These are phyloP conservation scores for Aspergillus panamensis DNA, from an alignment of 495 filamentous ascomycete genomes.

Conservation along the genomic window DNA sequence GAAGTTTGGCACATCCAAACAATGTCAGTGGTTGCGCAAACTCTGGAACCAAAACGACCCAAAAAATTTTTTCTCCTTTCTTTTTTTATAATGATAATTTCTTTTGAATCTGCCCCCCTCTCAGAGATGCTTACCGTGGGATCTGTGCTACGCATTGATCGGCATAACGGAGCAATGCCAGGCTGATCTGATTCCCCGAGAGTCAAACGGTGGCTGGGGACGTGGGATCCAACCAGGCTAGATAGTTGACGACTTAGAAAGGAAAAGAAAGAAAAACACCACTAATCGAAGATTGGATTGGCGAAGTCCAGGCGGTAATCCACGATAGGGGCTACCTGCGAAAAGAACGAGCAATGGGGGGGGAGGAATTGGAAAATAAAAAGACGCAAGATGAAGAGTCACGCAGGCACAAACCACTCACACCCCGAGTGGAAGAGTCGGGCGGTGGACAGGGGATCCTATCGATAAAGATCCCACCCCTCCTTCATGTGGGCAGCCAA, in stretches of 20 bases:
- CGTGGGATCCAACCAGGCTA: slow-evolving; percentile 12
- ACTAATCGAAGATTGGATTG: slow-evolving; percentile 10
- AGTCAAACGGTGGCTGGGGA: slow-evolving; percentile 26
- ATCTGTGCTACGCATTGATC: slow-evolving; percentile 21
- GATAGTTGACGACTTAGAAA: not conserved
- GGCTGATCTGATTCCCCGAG: slow-evolving; percentile 14
- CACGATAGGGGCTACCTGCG: slow-evolving; percentile 1
- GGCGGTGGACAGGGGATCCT: slow-evolving; percentile 19
- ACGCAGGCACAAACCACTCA: slow-evolving; percentile 33
- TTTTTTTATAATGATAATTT: slow-evolving; percentile 8
- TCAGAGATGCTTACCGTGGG: slow-evolving; percentile 14
- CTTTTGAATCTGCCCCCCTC: slow-evolving; percentile 1
- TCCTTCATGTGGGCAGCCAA: slow-evolving; percentile 18
- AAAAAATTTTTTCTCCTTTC: slow-evolving; percentile 9
- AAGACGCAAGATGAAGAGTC: slow-evolving; percentile 14
- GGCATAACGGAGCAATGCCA: slow-evolving; percentile 13
- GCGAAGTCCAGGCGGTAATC: slow-evolving; percentile 1
- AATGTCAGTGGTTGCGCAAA: slow-evolving; percentile 18
- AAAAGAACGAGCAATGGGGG: not conserved
- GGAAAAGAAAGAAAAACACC: not conserved
- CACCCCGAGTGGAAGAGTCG: slow-evolving; percentile 7
- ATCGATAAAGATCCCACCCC: slow-evolving; percentile 31
- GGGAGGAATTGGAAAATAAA: not conserved
- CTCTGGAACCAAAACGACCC: not conserved
- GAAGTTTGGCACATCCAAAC: slow-evolving; percentile 11